Percentiles rank a stretch among this genome's conserved stretches.
Evolutionary conservation across 768 basidiomycete genomes (phyloP).

Genomic region (Tylopilus vinaceipallidus): DNA sequence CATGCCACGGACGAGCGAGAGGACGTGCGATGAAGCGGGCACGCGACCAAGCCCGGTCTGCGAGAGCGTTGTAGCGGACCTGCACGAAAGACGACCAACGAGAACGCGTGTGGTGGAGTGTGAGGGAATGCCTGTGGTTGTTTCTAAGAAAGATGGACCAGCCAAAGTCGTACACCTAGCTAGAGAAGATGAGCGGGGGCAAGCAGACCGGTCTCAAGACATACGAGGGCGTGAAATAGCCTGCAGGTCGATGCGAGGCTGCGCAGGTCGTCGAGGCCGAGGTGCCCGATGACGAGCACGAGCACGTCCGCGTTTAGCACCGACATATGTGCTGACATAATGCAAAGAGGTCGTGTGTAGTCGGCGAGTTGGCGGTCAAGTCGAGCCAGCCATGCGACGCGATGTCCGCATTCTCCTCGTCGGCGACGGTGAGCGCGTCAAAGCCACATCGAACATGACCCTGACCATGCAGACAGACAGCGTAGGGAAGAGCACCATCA

Average conservation of each 20-base stretch:
- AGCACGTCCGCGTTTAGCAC: slow-evolving; percentile 55
- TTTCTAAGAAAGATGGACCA: slow-evolving; percentile 52
- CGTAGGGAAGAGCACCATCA: slow-evolving; percentile 96
- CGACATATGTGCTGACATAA: slow-evolving; percentile 22
- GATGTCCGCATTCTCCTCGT: slow-evolving; percentile 94
- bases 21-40: slow-evolving; percentile 60
- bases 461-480: slow-evolving; percentile 59
- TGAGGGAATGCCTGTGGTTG: slow-evolving; percentile 54
- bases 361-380: slow-evolving; percentile 11
- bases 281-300: slow-evolving; percentile 47
- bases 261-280: slow-evolving; percentile 43
- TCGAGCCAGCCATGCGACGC: slow-evolving; percentile 60
- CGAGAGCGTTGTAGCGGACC: slow-evolving; percentile 49
- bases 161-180: slow-evolving; percentile 59
- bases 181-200: slow-evolving; percentile 1
- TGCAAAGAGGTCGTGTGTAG: background rate
- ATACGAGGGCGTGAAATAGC: slow-evolving; percentile 40
- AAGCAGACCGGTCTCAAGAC: background rate
- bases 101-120: slow-evolving; percentile 42
- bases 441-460: background rate
- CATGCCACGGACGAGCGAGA: slow-evolving; percentile 56
- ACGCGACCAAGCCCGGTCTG: slow-evolving; percentile 53
- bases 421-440: slow-evolving; percentile 72
- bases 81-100: slow-evolving; percentile 44
- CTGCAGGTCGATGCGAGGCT: slow-evolving; percentile 31